Evolutionary conservation across 2,329 filamentous ascomycete species (phyloP), one percentile per base, ranked within the genome.

Genomic region (Talaromyces sp.): DNA sequence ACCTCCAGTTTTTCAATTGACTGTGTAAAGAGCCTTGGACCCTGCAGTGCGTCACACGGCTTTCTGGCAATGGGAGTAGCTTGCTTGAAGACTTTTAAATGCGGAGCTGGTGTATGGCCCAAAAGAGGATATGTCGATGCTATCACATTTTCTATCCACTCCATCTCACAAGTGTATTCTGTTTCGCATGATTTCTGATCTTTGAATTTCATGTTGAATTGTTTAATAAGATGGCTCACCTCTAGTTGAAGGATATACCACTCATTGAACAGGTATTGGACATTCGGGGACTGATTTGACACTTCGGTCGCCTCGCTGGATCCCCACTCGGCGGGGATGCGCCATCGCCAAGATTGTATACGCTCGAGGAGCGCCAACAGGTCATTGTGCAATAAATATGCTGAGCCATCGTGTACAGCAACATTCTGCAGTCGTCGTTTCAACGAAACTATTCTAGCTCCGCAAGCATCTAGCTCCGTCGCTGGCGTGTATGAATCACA

Each of bases 401-500:
- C 4, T 5, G 44, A 47, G 8, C 25, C 19, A 1, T 47, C 44
- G 11, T 47, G 1, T 47, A 25, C 11, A 25, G 44, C 25, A 2
- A 8, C 17, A 53, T 53, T 7, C 15, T 53, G 25, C 19, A 63
- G 19, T 6, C 30, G 19, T 22, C 53, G 17, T 28, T 57, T 28
- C 28, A 60, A 27, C 19, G 10, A 53, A 15, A 62, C 3, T 19
- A 62, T 60, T 13, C 22, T 52, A 17, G 57, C 15, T 7, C 53
- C 55, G 44, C 58, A 62, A 4, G 57, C 61, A 53, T 62, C 61
- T 17, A 60, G 47, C 6, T 62, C 58, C 27, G 61, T 60, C 1
- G 61, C 61, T 25, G 58, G 49, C 13, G 61, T 60, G 42, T 62
- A 62, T 30, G 27, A 62, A 57, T 60, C 58, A 36, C 61, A 62